Evolutionary conservation across 2,329 filamentous ascomycete species (phyloP).

Genomic region (Aspergillus fumigatus): DNA sequence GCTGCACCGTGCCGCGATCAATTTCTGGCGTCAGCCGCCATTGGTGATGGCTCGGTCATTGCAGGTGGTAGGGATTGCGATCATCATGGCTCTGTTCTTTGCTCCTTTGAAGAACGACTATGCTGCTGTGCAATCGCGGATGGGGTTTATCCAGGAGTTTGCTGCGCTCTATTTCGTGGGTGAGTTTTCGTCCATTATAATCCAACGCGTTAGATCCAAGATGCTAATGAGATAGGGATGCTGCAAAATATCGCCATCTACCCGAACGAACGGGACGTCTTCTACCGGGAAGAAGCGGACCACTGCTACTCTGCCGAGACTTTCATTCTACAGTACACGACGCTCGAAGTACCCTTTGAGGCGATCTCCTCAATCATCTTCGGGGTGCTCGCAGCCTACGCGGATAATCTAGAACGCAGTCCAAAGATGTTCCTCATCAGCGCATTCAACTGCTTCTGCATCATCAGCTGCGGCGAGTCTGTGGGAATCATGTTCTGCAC

Average conservation of each 20-base stretch:
- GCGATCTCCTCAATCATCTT: slow-evolving; percentile 62
- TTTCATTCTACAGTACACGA: slow-evolving; percentile 66
- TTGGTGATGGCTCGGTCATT: slow-evolving; percentile 61
- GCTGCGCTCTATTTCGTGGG: slow-evolving; percentile 48
- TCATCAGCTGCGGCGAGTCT: slow-evolving; percentile 70
- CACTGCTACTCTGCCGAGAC: slow-evolving; percentile 66
- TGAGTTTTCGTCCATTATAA: slow-evolving; percentile 5
- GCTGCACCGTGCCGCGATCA: slow-evolving; percentile 63
- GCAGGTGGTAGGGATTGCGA: slow-evolving; percentile 61
- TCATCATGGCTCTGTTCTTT: slow-evolving; percentile 65
- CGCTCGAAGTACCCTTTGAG: slow-evolving; percentile 69
- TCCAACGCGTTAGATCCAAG: not conserved
- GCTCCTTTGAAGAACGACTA: slow-evolving; percentile 66
- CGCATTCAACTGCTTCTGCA: slow-evolving; percentile 65
- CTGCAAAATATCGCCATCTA: slow-evolving; percentile 74
- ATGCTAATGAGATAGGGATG: slow-evolving; percentile 54
- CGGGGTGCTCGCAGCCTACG: slow-evolving; percentile 59
- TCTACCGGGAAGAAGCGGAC: slow-evolving; percentile 72
- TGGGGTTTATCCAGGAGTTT: slow-evolving; percentile 70
- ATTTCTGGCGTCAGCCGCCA: slow-evolving; percentile 62
- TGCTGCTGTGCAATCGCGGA: slow-evolving; percentile 64
- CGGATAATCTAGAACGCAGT: slow-evolving; percentile 61
- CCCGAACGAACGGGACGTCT: slow-evolving; percentile 67
- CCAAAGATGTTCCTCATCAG: slow-evolving; percentile 62
- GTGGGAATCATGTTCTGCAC: slow-evolving; percentile 78